These are phyloP conservation scores for Fusarium transvaalense DNA, from an alignment of 2,329 filamentous ascomycete genomes.

Conservation along the genomic window DNA sequence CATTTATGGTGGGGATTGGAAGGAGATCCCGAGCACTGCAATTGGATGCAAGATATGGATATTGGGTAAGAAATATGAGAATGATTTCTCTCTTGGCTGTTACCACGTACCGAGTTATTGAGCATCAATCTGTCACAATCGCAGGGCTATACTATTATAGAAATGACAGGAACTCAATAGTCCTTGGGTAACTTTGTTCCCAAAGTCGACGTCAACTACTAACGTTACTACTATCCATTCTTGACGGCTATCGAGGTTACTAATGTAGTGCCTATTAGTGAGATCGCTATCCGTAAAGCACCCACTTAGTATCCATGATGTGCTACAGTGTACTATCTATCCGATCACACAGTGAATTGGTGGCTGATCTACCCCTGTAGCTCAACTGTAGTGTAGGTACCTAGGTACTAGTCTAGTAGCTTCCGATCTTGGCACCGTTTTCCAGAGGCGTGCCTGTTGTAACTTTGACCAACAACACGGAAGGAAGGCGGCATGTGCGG, in stretches of 20 bases:
- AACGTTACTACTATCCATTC: too few species aligned
- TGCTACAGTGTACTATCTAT: neutral
- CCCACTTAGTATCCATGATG: too few species aligned
- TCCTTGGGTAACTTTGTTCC: neutral
- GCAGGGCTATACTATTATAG: neutral
- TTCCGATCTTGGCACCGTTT: constrained; percentile 3
- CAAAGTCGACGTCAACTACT: neutral
- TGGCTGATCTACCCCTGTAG: neutral
- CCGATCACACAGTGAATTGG: neutral
- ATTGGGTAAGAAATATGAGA: neutral
- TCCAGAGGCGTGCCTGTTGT: constrained; percentile 1
- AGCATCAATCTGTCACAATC: neutral
- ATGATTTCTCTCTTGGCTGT: neutral
- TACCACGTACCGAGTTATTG: neutral
- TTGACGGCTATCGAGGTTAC: too few species aligned
- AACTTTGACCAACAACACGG: neutral
- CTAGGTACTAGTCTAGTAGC: neutral
- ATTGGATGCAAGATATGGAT: neutral
- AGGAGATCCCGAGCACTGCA: neutral
- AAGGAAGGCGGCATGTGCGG: constrained; percentile 22
- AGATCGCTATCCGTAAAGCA: neutral
- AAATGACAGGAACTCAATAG: neutral
- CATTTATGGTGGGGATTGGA: neutral
- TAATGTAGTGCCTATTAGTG: neutral
- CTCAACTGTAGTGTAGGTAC: neutral